phyloP scores from a whole-genome alignment of 139 green algal species.

The Closterium sp. region DNA sequence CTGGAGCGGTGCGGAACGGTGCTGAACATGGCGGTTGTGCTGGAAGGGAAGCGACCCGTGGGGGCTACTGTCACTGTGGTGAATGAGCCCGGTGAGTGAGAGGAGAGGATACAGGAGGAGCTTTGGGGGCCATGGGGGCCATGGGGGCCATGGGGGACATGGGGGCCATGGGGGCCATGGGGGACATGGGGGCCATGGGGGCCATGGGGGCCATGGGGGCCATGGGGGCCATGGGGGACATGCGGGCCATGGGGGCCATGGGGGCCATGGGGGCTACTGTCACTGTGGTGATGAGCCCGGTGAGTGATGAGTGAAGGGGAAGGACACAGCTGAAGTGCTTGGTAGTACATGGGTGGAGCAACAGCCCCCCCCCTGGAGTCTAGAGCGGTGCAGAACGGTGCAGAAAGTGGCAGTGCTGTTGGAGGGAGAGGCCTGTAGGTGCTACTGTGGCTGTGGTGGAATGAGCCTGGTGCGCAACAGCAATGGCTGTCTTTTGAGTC shows the following conservation, averaged over 20 bases:
- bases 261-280: no score
- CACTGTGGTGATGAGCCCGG: no score
- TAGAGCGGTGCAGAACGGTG: constrained; percentile 38
- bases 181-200: background rate
- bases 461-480: constrained; percentile 20
- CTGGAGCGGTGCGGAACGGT: constrained; percentile 40
- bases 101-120: no score
- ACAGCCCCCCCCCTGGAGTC: constrained; percentile 52
- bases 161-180: background rate
- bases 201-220: constrained; percentile 9
- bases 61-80: constrained; percentile 28
- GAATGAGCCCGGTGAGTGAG: constrained; percentile 16
- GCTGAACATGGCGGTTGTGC: constrained; percentile 35
- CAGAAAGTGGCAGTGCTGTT: constrained; percentile 37
- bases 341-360: constrained; percentile 50
- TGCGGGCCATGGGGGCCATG: no score
- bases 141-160: background rate
- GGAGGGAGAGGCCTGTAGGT: constrained; percentile 25
- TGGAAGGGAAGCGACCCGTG: constrained; percentile 33
- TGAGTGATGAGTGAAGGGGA: no score
- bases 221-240: no score
- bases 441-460: constrained; percentile 20
- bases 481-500: no score
- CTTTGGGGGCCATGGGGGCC: no score
- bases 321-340: no score